Evolutionary conservation across 106 monocot genomes (phyloP), one percentile per base, ranked within the genome.

Genomic region (Acanthochlamys bracteata): DNA sequence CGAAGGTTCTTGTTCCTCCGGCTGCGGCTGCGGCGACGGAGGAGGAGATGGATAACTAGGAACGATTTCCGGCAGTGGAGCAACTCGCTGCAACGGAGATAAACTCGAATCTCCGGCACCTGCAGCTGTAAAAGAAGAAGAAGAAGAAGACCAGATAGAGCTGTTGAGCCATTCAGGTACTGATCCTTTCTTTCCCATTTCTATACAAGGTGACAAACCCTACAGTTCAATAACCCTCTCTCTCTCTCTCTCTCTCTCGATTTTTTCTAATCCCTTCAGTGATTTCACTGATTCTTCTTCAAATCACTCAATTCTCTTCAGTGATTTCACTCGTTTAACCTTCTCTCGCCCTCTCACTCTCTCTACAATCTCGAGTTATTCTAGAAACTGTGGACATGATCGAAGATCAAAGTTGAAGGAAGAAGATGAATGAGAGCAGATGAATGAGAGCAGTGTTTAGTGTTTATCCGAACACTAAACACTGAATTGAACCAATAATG

Each of bases 91-190:
- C 39, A 39, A 65, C 77, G 74, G 41, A 59, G 64, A 13, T 23
- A 58, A 52, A 15, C 52, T 40, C 20, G 26, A 41, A 26, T 64
- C 57, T 46, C 8, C 25, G 59, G 69, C 33, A 1, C 14, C 39
- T 3, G 10, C 45, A 59, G 65, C 9, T 57, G 55, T 53, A 47
- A 42, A 14, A 12, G 71, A 0, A 22, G 66, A 53, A 43, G 66
- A 40, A 10, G 73, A 27, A 1, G 82, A 77, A 17, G 89, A 79
- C 89, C 89, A 89, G 26, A 89, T 56, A 13, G 85, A 78, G 70
- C 83, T 83, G 73, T 76, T 90, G 39, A 90, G 69, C 90, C 90
- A 90, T 11, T 90, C 90, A 16, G 86, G 80, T 43, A 83, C 60
- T 33, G 33, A 33, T 53, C 77, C 80, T 57, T 90, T 86, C 80